phyloP scores from a whole-genome alignment of 257 asterid genomes.

The Solanum stenotomum region DNA sequence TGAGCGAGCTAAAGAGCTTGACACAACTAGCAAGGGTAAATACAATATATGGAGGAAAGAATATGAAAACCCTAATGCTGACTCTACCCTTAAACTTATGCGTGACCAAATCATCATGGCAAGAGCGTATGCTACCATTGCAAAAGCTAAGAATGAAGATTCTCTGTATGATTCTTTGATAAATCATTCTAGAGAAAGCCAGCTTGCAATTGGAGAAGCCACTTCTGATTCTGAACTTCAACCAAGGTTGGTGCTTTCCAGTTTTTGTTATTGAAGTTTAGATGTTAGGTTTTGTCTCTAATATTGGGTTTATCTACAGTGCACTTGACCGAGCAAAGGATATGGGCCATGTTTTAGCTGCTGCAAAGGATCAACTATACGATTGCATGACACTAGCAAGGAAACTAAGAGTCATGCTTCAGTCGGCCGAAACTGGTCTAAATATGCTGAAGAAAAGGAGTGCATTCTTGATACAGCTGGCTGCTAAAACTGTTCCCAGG shows the following conservation, averaged over 20 bases:
- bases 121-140: slow-evolving; percentile 80
- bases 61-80: slow-evolving; percentile 76
- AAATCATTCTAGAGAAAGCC: slow-evolving; percentile 68
- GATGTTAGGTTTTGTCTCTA: slow-evolving; percentile 11
- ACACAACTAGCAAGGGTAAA: slow-evolving; percentile 66
- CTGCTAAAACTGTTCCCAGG: slow-evolving; percentile 90
- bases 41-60: slow-evolving; percentile 92
- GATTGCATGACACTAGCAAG: slow-evolving; percentile 67
- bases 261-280: slow-evolving; percentile 1
- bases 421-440: slow-evolving; percentile 57
- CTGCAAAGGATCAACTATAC: slow-evolving; percentile 75
- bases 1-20: slow-evolving; percentile 65
- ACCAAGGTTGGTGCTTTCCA: slow-evolving; percentile 47
- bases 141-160: slow-evolving; percentile 71
- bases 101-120: slow-evolving; percentile 95
- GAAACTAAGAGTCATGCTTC: slow-evolving; percentile 88
- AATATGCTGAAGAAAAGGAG: slow-evolving; percentile 60
- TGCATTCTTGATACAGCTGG: slow-evolving; percentile 80
- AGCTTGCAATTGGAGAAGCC: slow-evolving; percentile 73
- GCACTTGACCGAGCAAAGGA: slow-evolving; percentile 74
- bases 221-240: slow-evolving; percentile 77
- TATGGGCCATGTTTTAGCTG: slow-evolving; percentile 84
- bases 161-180: slow-evolving; percentile 56
- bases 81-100: slow-evolving; percentile 81
- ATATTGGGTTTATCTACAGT: slow-evolving; percentile 22